Conservation (phyloP, 495 filamentous ascomycete species). For the Hapsidospora chrysogenum region DNA sequence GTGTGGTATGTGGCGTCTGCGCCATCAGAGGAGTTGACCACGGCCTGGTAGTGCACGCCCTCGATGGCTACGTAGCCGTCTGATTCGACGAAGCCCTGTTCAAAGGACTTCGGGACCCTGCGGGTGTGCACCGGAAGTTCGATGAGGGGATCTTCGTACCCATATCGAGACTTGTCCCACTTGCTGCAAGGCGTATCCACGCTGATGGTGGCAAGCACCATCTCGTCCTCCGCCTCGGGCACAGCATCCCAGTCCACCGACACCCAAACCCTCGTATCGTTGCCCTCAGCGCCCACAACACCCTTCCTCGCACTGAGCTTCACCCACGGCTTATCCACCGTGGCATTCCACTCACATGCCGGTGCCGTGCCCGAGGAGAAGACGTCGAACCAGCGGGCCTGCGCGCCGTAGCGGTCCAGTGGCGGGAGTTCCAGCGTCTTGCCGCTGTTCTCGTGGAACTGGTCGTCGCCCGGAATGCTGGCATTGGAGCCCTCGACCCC, state of each 20-base stretch:
- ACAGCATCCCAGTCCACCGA: no score
- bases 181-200: no score
- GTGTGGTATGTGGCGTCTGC: constrained; percentile 31
- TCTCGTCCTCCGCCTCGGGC: no score
- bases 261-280: no score
- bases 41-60: constrained; percentile 38
- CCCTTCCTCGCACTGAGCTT: no score
- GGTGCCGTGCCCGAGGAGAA: constrained; percentile 50
- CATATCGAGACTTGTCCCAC: no score
- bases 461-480: constrained; percentile 48
- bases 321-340: constrained; percentile 36
- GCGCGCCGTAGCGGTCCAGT: constrained; percentile 45
- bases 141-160: no score
- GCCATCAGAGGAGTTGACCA: no score
- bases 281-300: no score
- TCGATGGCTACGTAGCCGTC: constrained; percentile 45
- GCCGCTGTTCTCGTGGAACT: constrained; percentile 39
- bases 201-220: no score
- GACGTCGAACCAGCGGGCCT: constrained; percentile 47
- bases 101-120: constrained; percentile 39
- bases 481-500: constrained; percentile 48
- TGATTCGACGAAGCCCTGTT: constrained; percentile 45
- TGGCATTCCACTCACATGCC: constrained; percentile 39
- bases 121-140: no score
- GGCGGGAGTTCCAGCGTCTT: constrained; percentile 38